These are phyloP conservation scores for Blastobotrys aristatus DNA, from an alignment of 1,139 yeast genomes.

Conservation along the genomic window DNA sequence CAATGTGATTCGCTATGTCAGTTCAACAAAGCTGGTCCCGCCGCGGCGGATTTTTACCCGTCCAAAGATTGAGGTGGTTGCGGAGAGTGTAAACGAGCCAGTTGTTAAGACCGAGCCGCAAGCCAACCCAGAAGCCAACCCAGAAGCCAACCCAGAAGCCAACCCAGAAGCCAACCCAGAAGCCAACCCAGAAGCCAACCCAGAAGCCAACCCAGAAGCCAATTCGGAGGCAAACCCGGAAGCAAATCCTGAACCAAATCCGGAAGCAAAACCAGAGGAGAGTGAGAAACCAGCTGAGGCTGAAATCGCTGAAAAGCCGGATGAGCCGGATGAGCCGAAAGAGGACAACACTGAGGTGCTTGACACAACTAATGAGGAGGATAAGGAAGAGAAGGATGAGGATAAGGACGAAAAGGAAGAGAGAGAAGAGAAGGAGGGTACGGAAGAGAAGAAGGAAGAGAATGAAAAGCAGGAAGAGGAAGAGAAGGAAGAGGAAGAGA, in stretches of 20 bases:
- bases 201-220: too few species aligned
- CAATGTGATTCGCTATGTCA: conserved; percentile 50
- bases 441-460: not conserved
- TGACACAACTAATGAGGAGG: not conserved
- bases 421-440: not conserved
- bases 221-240: too few species aligned
- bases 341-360: conserved; percentile 4
- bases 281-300: conserved; percentile 3
- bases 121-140: too few species aligned
- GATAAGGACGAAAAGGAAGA: conserved; percentile 7
- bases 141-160: too few species aligned
- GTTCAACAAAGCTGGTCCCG: conserved; percentile 33
- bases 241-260: too few species aligned
- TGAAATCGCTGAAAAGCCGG: not conserved
- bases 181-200: too few species aligned
- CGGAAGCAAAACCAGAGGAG: too few species aligned
- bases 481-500: not conserved
- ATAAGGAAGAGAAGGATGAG: not conserved
- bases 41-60: conserved; percentile 24
- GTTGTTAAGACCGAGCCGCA: conserved; percentile 3
- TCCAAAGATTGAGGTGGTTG: conserved; percentile 19
- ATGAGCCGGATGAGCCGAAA: too few species aligned
- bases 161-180: too few species aligned
- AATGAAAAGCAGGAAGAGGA: not conserved
- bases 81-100: not conserved